These are phyloP conservation scores for Mycena leptocephala DNA, from an alignment of 768 basidiomycete genomes.

Conservation along the genomic window DNA sequence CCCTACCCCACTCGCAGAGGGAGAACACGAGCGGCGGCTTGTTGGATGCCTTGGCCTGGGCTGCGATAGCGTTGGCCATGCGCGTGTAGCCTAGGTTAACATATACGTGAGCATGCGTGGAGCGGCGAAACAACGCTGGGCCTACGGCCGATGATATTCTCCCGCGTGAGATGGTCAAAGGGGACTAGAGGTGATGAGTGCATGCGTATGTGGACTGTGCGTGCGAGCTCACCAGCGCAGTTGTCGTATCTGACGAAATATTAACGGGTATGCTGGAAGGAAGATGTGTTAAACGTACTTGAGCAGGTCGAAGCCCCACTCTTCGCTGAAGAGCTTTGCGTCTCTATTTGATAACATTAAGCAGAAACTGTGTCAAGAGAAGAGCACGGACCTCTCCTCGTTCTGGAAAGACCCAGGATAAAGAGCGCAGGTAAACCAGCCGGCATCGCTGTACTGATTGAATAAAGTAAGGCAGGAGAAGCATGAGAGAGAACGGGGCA, in stretches of 20 bases:
- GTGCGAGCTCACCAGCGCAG: conserved; percentile 62
- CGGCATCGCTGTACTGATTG: conserved; percentile 74
- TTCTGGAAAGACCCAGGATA: conserved; percentile 81
- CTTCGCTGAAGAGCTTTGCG: conserved; percentile 66
- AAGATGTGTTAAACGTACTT: conserved; percentile 58
- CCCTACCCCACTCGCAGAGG: conserved; percentile 80
- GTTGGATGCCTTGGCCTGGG: conserved; percentile 62
- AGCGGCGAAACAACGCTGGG: not conserved
- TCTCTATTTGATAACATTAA: conserved; percentile 58
- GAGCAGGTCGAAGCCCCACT: conserved; percentile 79
- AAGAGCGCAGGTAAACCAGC: conserved; percentile 77
- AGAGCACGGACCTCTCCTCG: conserved; percentile 65
- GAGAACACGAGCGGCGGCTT: conserved; percentile 73
- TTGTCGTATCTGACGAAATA: conserved; percentile 67
- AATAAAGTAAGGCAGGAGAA: not conserved
- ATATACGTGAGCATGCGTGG: not conserved
- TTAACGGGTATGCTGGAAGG: not conserved
- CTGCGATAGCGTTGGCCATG: conserved; percentile 73
- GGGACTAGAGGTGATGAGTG: conserved; percentile 54
- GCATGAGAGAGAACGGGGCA: not conserved
- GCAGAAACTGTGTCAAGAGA: not conserved
- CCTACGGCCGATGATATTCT: conserved; percentile 72
- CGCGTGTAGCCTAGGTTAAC: conserved; percentile 65
- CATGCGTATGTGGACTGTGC: not conserved
- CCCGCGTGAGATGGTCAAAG: conserved; percentile 68